Percentiles rank a stretch among this genome's conserved stretches.
Evolutionary conservation across 164 flowering plant genomes (phyloP).

Genomic region (Houttuynia cordata): DNA sequence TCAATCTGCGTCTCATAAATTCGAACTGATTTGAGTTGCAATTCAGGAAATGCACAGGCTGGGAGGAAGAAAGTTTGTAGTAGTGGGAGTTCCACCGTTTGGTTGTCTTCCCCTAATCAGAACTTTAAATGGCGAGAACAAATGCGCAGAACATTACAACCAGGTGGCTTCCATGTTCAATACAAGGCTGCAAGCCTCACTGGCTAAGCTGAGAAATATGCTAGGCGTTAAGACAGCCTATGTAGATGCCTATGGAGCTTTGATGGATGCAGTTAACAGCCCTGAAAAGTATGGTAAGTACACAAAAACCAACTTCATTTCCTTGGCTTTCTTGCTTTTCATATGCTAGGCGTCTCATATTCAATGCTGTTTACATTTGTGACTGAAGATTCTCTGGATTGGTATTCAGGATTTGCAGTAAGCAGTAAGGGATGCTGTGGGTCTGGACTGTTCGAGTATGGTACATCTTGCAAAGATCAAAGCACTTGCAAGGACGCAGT

Average conservation of each 20-base stretch:
- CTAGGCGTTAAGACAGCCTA: conserved; percentile 19
- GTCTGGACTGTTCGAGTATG: conserved; percentile 42
- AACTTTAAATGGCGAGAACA: conserved; percentile 15
- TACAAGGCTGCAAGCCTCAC: conserved; percentile 13
- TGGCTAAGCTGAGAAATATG: conserved; percentile 8
- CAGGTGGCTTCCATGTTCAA: conserved; percentile 24
- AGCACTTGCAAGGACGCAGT: conserved; percentile 33
- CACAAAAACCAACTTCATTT: not conserved
- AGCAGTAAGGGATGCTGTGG: conserved; percentile 57
- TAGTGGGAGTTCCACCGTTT: conserved; percentile 45
- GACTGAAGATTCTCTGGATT: not conserved
- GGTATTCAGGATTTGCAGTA: conserved; percentile 32
- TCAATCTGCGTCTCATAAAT: no score
- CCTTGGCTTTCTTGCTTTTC: no score
- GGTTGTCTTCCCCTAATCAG: conserved; percentile 52
- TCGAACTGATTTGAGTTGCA: not conserved
- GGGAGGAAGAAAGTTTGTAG: conserved; percentile 33
- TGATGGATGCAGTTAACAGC: conserved; percentile 21
- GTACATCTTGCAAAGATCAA: conserved; percentile 29
- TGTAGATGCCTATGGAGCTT: conserved; percentile 23
- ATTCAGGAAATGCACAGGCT: conserved; percentile 21
- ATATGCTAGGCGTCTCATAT: no score
- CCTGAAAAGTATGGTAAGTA: conserved; percentile 40
- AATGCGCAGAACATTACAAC: conserved; percentile 26
- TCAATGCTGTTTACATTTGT: not conserved